Evolutionary conservation across 2,329 filamentous ascomycete genomes (phyloP).

Genomic region (Diplocarpon rosae): DNA sequence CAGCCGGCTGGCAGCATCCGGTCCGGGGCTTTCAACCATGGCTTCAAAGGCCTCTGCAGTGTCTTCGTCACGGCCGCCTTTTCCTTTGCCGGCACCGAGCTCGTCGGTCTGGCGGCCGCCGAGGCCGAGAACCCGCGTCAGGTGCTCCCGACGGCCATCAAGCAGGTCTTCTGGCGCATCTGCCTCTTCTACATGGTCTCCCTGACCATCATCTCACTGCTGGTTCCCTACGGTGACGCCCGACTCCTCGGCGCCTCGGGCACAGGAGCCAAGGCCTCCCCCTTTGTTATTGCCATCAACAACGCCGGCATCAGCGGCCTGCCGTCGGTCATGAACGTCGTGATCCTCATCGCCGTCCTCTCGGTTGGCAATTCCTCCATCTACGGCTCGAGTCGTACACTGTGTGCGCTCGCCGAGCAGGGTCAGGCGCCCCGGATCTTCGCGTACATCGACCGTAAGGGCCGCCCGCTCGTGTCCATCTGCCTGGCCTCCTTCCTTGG

Average conservation of each 20-base stretch:
- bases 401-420: slow-evolving; percentile 48
- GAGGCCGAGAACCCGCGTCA: slow-evolving; percentile 38
- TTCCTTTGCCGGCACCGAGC: slow-evolving; percentile 40
- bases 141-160: slow-evolving; percentile 38
- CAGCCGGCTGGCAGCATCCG: slow-evolving; percentile 11
- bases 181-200: slow-evolving; percentile 41
- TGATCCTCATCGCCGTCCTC: slow-evolving; percentile 47
- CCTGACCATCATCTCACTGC: slow-evolving; percentile 40
- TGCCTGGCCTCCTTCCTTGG: slow-evolving; percentile 26
- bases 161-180: slow-evolving; percentile 46
- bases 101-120: slow-evolving; percentile 41
- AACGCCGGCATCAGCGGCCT: slow-evolving; percentile 41
- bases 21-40: slow-evolving; percentile 33
- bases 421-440: slow-evolving; percentile 47
- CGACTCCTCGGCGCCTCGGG: slow-evolving; percentile 29
- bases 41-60: slow-evolving; percentile 39
- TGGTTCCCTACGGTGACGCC: slow-evolving; percentile 34
- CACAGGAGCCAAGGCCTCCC: slow-evolving; percentile 33
- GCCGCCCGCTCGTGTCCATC: slow-evolving; percentile 43
- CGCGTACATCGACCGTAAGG: slow-evolving; percentile 45
- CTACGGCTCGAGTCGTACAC: slow-evolving; percentile 47
- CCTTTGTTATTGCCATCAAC: slow-evolving; percentile 47
- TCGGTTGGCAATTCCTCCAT: slow-evolving; percentile 48
- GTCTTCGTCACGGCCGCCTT: slow-evolving; percentile 43
- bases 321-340: slow-evolving; percentile 46